phyloP scores from a whole-genome alignment of 2,329 filamentous ascomycete species.

The Aureobasidium uvarum region DNA sequence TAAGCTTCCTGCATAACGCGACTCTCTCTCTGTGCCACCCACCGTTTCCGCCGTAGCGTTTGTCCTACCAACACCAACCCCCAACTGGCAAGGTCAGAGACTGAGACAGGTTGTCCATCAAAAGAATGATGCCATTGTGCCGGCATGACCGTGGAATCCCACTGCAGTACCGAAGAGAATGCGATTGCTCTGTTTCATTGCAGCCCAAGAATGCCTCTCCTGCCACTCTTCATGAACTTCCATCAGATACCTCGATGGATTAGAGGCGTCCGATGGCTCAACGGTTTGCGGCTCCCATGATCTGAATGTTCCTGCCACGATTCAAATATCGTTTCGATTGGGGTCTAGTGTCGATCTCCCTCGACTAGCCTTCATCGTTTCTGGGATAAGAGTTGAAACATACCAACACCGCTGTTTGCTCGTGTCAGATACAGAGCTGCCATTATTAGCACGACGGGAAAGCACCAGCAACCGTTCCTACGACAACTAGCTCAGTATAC shows the following conservation, averaged over 20 bases:
- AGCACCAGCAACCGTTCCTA: background rate
- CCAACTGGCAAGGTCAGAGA: background rate
- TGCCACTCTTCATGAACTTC: background rate
- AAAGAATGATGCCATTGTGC: background rate
- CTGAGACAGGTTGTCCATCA: background rate
- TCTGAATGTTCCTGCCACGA: background rate
- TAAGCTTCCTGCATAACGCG: conserved; percentile 2
- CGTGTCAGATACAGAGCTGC: background rate
- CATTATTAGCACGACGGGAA: background rate
- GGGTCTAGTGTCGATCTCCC: background rate
- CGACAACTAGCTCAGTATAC: background rate
- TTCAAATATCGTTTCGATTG: background rate
- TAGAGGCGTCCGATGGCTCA: background rate
- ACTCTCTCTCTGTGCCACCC: conserved; percentile 3
- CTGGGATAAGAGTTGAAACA: background rate
- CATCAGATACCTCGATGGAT: background rate
- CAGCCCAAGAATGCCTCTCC: background rate
- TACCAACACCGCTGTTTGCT: background rate
- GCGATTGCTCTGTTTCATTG: background rate
- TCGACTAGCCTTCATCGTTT: background rate
- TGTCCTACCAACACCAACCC: conserved; percentile 23
- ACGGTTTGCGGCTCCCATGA: conserved; percentile 9
- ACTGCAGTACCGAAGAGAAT: background rate
- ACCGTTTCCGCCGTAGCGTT: conserved; percentile 12
- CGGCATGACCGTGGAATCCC: background rate